Conservation (phyloP, 192 early-diverging fungal genomes). For the Polychytrium aggregatum region DNA sequence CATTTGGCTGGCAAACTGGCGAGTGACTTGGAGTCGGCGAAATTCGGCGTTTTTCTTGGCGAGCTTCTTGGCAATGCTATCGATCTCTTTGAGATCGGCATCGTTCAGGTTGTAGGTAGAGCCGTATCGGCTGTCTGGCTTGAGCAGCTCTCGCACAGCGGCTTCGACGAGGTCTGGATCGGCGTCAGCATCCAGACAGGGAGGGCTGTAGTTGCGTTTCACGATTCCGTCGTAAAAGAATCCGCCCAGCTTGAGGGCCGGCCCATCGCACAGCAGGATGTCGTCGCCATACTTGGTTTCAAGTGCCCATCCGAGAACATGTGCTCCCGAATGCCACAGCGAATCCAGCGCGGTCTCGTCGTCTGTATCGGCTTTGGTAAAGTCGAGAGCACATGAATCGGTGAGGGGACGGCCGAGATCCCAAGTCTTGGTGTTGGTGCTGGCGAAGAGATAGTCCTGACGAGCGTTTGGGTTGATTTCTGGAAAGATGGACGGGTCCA, state of each 20-base stretch:
- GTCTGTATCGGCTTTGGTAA: not conserved
- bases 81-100: conserved; percentile 41
- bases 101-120: conserved; percentile 29
- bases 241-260: conserved; percentile 53
- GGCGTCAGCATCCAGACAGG: too few species aligned
- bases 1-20: conserved; percentile 43
- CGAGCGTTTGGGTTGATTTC: too few species aligned
- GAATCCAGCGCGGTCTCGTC: conserved; percentile 4
- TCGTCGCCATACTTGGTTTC: conserved; percentile 58
- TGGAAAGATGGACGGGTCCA: too few species aligned
- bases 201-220: too few species aligned
- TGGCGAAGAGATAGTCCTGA: too few species aligned
- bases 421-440: too few species aligned
- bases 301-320: conserved; percentile 51
- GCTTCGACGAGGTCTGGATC: conserved; percentile 14
- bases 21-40: conserved; percentile 51
- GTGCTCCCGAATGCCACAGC: conserved; percentile 25
- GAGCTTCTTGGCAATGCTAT: conserved; percentile 36
- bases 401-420: conserved; percentile 12
- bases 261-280: conserved; percentile 57
- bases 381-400: conserved; percentile 1
- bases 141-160: conserved; percentile 3
- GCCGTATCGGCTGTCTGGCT: conserved; percentile 9
- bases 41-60: conserved; percentile 43
- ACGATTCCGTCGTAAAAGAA: conserved; percentile 72